Base-by-base conservation (phyloP, 208 protist genomes). In the Porcisia hertigi region DNA sequence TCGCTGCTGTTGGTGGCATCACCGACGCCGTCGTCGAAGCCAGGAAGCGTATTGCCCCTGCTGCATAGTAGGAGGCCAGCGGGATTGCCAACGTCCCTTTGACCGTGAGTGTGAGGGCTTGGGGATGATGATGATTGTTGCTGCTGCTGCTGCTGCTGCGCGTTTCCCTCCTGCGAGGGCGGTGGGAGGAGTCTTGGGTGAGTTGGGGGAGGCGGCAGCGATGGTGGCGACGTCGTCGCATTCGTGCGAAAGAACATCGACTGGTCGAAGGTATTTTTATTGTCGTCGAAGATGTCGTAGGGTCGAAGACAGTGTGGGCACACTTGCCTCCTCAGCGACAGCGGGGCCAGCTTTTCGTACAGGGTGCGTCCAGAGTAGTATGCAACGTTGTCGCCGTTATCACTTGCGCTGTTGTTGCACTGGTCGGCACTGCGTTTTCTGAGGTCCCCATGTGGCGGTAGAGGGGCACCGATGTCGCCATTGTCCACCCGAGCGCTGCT, bases 301-400 rank as follows among this genome's bases (percentile, higher is more conserved):
- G 83, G 79, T 12, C 83, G 83, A 0, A 80, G 75, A 39, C 83
- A 87, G 60, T 83, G 73, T 14, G 83, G 83, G 54, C 83, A 87
- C 60, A 87, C 79, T 25, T 77, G 81, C 47, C 74, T 49, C 20
- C 71, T 73, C 39, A 86, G 30, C n/a, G 69, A 66, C 36, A 75
- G 47, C 43, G 78, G 71, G 47, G 78, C 78, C 66, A 82, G 58
- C 49, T 72, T 69, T 3, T 58, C 72, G 34, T 81, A 81, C 63
- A 36, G 41, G 11, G 63, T 14, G 41, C 39, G 1, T 25, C 63
- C 63, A 47, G 41, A 25, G 63, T 67, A 67, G 63, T 67, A 67
- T 30, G 20, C 63, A n/a, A 67, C 63, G 23, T 12, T 25, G 25
- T 49, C 41, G 45, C 39, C n/a, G 43, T 18, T 18, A 71, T 34